Percentiles rank a stretch among this genome's conserved stretches.
Evolutionary conservation across 768 basidiomycete species (phyloP).

Genomic region (Russula lepida): DNA sequence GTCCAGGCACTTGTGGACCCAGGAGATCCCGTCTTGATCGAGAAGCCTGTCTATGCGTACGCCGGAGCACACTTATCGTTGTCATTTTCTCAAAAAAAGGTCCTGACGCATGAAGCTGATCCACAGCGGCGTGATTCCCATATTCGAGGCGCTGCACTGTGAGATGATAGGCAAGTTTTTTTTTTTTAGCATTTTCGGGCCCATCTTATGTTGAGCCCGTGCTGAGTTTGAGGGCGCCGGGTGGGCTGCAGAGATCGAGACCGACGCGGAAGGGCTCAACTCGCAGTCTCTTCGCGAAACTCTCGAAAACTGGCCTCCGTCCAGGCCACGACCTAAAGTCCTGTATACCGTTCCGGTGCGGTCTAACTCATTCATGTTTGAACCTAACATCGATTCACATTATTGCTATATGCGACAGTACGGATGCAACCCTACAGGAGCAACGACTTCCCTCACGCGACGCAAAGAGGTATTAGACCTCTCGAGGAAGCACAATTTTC

Average conservation of each 20-base stretch:
- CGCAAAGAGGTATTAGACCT: slow-evolving; percentile 64
- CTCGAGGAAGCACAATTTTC: slow-evolving; percentile 61
- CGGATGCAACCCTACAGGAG: slow-evolving; percentile 83
- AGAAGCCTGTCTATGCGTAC: slow-evolving; percentile 73
- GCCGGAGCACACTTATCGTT: slow-evolving; percentile 22
- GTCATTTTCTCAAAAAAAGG: slow-evolving; percentile 3
- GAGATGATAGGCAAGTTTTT: slow-evolving; percentile 46
- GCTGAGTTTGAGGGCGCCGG: neutral
- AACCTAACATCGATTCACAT: neutral
- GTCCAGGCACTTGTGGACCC: slow-evolving; percentile 62
- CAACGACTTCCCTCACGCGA: slow-evolving; percentile 62
- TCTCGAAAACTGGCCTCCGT: slow-evolving; percentile 66
- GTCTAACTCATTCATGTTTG: neutral
- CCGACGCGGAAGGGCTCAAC: slow-evolving; percentile 64
- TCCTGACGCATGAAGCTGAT: neutral
- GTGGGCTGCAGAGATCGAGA: slow-evolving; percentile 53
- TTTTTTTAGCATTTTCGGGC: neutral
- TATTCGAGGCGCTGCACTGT: slow-evolving; percentile 48
- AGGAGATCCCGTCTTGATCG: slow-evolving; percentile 75
- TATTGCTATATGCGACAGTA: slow-evolving; percentile 35
- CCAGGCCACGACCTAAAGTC: slow-evolving; percentile 63
- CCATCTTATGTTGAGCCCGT: neutral
- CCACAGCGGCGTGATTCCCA: slow-evolving; percentile 59
- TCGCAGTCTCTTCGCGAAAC: slow-evolving; percentile 51
- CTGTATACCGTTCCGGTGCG: slow-evolving; percentile 72